Evolutionary conservation across 1,284 basidiomycete species (phyloP).

Genomic region (Dichomitus squalens): DNA sequence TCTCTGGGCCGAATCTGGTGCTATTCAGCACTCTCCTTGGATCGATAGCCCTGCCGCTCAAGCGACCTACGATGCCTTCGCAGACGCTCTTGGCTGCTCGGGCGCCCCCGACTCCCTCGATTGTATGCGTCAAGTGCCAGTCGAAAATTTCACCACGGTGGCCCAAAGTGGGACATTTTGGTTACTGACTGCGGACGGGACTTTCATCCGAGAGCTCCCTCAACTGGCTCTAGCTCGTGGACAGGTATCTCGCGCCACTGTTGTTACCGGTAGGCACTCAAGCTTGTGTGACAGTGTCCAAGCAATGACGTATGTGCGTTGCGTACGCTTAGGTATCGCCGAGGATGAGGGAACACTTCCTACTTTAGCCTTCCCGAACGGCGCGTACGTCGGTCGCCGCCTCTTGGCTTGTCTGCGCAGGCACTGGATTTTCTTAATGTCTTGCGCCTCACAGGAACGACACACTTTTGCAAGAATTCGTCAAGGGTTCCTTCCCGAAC

Average conservation of each 20-base stretch:
- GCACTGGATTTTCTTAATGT: too few species aligned
- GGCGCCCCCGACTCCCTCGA: background rate
- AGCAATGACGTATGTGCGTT: too few species aligned
- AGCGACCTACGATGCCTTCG: background rate
- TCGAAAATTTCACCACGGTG: background rate
- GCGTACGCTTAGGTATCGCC: too few species aligned
- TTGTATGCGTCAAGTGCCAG: background rate
- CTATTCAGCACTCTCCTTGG: constrained; percentile 30
- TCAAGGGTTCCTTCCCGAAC: background rate
- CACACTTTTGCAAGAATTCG: too few species aligned
- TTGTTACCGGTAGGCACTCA: background rate
- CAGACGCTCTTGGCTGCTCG: background rate
- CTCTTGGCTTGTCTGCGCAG: too few species aligned
- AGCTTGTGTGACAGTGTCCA: too few species aligned
- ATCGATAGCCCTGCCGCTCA: constrained; percentile 25
- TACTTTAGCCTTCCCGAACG: constrained; percentile 8
- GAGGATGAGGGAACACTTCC: constrained; percentile 36
- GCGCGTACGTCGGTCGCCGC: too few species aligned
- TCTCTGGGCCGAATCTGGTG: constrained; percentile 37
- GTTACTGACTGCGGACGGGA: background rate
- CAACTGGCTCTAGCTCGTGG: background rate
- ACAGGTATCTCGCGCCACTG: background rate
- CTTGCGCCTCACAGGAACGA: too few species aligned
- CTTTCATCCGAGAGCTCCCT: background rate
- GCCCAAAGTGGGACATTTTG: background rate